Evolutionary conservation across 768 basidiomycete genomes (phyloP), one percentile per base, ranked within the genome.

Genomic region (Paxillus ammoniavirescens): DNA sequence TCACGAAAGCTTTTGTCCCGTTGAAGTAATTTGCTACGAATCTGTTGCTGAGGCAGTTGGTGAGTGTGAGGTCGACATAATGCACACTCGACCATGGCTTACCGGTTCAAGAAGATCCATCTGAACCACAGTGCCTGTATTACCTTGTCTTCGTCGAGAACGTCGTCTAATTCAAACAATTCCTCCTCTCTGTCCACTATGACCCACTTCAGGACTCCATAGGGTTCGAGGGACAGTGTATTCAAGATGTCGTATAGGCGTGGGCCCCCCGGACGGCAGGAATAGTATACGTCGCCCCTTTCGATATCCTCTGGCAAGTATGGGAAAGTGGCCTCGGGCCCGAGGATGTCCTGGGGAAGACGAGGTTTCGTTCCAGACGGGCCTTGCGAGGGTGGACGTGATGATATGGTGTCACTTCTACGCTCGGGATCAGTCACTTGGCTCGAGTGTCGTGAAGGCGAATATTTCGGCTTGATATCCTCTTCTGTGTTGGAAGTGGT

Each of bases 101-200:
- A 84, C 86, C 81, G 70, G 61, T 87, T 77, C 31, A 84, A 64
- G 47, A 83, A 67, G 3, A 90, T 87, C 88, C 88, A 91, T 48
- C 90, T 65, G 12, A 74, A 81, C 89, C 89, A 91, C 12, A 91
- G 69, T 5, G 88, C 87, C 51, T 83, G 81, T 75, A 92, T 86
- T 7, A 90, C 83, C 65, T 91, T 92, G 53, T 87, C 82, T 56
- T 90, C 87, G 52, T 89, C 88, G 38, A 75, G 74, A 10, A 90
- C 73, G 61, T 90, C 83, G 55, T 88, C 84, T 42, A 79, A 71
- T 56, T 89, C 86, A 52, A 82, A 90, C 0, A 91, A 75, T 57
- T 91, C 89, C 46, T 90, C 90, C 61, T 91, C 89, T 38, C 81
- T 72, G 54, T 90, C 88, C 8, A 87, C 47, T 8, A 92, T 75